Evolutionary conservation across 345 rosid species (phyloP), one percentile per base, ranked within the genome.

Genomic region (Pistacia integerrima): DNA sequence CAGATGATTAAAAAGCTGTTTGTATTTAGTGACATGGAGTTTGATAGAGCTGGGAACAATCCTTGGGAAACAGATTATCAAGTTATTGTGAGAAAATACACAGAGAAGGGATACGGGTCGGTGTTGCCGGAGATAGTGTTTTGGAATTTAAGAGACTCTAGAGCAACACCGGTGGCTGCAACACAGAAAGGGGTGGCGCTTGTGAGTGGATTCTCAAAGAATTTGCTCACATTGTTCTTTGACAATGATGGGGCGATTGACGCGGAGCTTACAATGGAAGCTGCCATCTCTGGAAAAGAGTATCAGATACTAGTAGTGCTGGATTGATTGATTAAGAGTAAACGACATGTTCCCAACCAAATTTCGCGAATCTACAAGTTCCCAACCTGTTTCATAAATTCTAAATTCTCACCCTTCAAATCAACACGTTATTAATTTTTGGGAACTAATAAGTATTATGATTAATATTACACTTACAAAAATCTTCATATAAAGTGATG

Each of bases 21-120:
- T 61, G 91, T 91, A 65, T 91, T 91, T 61, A 91, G 92, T 46
- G 93, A 86, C 73, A 93, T 93, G 96, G 93, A 88, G 10, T 93
- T 90, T 30, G 88, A 88, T 70, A 0, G 72, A 69, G 92, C 89
- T 0, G 82, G 87, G 0, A 1, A 5, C 0, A 67, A 25, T 61
- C 77, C 10, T 3, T 84, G 88, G 92, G 97, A 87, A 64, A 88
- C 90, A 0, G 86, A 91, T 69, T 74, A 88, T 33, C 63, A 86
- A 28, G 76, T 51, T 16, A 89, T 89, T 8, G 70, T 0, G 69
- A 89, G 73, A 71, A 93, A 90, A 72, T 88, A 41, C 9, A 48
- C 25, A 11, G 74, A 84, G 75, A 82, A 79, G 35, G 93, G 94
- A 16, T 90, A 87, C 41, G 85, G 89, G 0, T 74, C 74, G 0